Conservation (phyloP, 306 rosid genomes). For the Gleditsia sinensis region DNA sequence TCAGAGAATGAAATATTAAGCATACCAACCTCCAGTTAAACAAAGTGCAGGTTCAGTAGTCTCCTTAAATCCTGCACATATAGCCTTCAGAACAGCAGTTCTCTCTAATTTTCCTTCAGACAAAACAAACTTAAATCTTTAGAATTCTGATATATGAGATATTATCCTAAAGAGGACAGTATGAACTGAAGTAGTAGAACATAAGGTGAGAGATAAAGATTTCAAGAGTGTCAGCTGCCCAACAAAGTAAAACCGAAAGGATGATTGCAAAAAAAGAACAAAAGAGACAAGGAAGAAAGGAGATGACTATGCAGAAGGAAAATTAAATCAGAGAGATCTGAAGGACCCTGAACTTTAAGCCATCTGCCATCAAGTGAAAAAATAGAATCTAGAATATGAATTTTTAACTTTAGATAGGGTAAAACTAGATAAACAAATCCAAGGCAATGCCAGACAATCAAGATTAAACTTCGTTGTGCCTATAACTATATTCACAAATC, state of each 20-base stretch:
- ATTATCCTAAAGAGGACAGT: conserved; percentile 4
- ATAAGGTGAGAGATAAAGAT: background rate
- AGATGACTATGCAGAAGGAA: background rate
- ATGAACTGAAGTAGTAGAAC: background rate
- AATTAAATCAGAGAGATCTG: too few species aligned
- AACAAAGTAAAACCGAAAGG: background rate
- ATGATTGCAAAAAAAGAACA: background rate
- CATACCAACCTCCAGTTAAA: conserved; percentile 70
- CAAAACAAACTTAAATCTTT: conserved; percentile 32
- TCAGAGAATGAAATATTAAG: conserved; percentile 13
- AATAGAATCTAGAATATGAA: background rate
- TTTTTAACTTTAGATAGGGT: too few species aligned
- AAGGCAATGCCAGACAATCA: too few species aligned
- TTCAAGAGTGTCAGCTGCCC: conserved; percentile 2
- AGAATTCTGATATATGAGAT: conserved; percentile 22
- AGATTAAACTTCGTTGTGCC: too few species aligned
- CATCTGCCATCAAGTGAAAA: background rate
- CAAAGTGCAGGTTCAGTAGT: conserved; percentile 78
- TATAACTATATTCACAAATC: too few species aligned
- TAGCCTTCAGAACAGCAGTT: conserved; percentile 70
- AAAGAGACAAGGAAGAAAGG: background rate
- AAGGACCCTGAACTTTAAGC: too few species aligned
- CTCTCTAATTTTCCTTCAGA: conserved; percentile 86
- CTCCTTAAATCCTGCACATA: conserved; percentile 92
- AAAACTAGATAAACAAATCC: too few species aligned